Evolutionary conservation across 1,284 basidiomycete genomes (phyloP), one percentile per base, ranked within the genome.

Genomic region (Sporisorium sorghi): DNA sequence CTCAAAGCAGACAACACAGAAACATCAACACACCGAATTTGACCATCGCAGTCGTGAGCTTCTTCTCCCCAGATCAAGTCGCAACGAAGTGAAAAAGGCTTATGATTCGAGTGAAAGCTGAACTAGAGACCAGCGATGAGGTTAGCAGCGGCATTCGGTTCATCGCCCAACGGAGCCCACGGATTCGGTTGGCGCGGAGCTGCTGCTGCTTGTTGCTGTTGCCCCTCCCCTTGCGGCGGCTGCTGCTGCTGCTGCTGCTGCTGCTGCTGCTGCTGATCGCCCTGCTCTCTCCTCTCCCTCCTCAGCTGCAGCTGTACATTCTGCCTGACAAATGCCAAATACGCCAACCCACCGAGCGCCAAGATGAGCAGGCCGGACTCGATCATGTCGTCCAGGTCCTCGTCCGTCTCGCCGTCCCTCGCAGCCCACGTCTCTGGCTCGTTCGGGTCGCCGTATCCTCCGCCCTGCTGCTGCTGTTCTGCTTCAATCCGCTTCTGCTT

Each of bases 341-440:
- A 72, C 7, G 77, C 77, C 28, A 81, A 37, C n/a, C 52, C 78
- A n/a, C 59, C 78, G 3, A 81, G 40, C 9, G 75, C 79, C 47
- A 79, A 40, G 35, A 79, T 73, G 28, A 81, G 58, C 49, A 81
- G 48, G 5, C 73, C 73, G 5, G 69, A 70, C 51, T 81, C 79
- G 53, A 81, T 78, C 70, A 77, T 73, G n/a, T 73, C 71, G 49
- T 79, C 79, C 42, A 76, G 30, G 35, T 70, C 67, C 46, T 77
- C 73, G 21, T 67, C 63, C 44, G 62, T 56, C 46, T 73, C 72
- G 28, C 63, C 73, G 4, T 64, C 58, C 33, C 65, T 39, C 24
- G 65, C 58, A 5, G 52, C 48, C 69, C 63, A 72, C 47, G 63
- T 73, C 50, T 78, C 78, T n/a, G 76, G 78, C 42, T 74, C 55